Evolutionary conservation across 208 protist species (phyloP), one percentile per base, ranked within the genome.

Genomic region (Acanthamoeba triangularis): DNA sequence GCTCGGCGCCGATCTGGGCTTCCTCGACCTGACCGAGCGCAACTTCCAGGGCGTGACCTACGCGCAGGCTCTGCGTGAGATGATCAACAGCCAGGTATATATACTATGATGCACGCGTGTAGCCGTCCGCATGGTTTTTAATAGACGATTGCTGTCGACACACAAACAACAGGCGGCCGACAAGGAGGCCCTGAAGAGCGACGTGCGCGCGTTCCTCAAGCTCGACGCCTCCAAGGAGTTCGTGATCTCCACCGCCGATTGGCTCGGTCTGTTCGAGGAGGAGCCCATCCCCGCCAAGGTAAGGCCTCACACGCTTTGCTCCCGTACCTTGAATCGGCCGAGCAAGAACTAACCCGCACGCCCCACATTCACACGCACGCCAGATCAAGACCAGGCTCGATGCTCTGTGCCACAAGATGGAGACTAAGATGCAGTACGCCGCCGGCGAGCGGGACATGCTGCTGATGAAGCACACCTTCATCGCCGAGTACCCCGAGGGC

Each of bases 391-490:
- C 91, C 37, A 41, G 69, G 56, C 59, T 95, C 28, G 90, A 94
- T 30, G 90, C 90, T 20, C 69, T 94, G 52, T 94, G 90, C 90
- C 16, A 87, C 69, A 30, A 33, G 33, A 87, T 94, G 65, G 67
- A 94, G 69, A 59, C 33, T 47, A 94, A 94, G 90, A 80, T 94
- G 65, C 69, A 87, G 49, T 94, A 94, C 90, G 3, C 3, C 20
- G 35, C 37, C n/a, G 90, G 90, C 13, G 90, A 94, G 90, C 61
- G 90, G n/a, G 90, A 94, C 90, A 94, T 94, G 90, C 1, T 94
- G 10, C 49, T 94, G 44, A 94, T 94, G 90, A 80, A 94, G 65
- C 90, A 94, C 67, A 67, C 44, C 35, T 94, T 94, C 74, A 41
- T 94, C 67, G 74, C 74, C 52, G 69, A 76, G 67, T 94, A 94